phyloP scores from a whole-genome alignment of 352 stramenopile species.

The Globisporangium spinosum region DNA sequence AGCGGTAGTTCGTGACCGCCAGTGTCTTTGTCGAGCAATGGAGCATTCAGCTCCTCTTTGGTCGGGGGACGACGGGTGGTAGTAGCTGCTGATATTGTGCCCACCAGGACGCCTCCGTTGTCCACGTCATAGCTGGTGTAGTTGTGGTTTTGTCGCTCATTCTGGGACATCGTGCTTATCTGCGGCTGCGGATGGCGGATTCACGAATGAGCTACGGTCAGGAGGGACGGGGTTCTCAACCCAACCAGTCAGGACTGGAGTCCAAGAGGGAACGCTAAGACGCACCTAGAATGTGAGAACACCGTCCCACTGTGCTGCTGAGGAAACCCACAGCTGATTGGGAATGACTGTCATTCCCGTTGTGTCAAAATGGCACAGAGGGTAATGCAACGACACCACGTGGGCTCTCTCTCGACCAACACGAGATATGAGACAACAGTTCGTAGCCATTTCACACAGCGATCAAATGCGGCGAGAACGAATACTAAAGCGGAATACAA shows the following conservation, averaged over 20 bases:
- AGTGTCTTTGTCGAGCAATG: neutral
- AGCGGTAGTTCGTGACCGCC: neutral
- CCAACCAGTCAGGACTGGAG: neutral
- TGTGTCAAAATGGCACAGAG: neutral
- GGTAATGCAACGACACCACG: no score
- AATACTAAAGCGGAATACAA: conserved; percentile 12
- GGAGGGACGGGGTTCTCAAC: neutral
- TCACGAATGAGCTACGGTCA: neutral
- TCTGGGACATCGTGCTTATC: neutral
- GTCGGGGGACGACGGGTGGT: neutral
- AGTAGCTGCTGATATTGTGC: conserved; percentile 1
- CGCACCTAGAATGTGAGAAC: neutral
- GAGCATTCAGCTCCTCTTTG: neutral
- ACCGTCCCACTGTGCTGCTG: neutral
- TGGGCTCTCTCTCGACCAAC: neutral
- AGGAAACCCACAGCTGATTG: neutral
- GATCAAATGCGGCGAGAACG: no score
- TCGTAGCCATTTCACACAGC: no score
- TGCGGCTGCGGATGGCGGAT: neutral
- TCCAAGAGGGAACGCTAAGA: neutral
- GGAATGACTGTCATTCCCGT: neutral
- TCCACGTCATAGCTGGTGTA: neutral
- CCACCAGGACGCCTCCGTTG: neutral
- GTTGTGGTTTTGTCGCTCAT: neutral
- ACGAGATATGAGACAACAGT: no score